Evolutionary conservation across 257 asterid genomes (phyloP).

Genomic region (Salvia miltiorrhiza): DNA sequence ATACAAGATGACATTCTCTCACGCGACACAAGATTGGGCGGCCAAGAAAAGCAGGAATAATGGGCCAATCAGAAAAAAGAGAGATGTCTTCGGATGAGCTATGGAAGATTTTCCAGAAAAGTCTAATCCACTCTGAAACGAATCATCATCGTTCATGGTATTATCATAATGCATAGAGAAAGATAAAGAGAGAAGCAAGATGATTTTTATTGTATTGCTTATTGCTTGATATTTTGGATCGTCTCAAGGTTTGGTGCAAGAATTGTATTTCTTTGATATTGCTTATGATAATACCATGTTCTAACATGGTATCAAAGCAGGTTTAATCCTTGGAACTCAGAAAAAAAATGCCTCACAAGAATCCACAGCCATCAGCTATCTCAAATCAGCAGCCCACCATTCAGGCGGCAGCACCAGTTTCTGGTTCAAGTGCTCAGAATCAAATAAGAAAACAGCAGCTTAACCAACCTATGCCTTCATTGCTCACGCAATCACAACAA

Average conservation of each 20-base stretch:
- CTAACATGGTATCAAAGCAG: too few relatives aligned
- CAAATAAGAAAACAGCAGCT: constrained; percentile 63
- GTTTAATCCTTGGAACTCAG: too few relatives aligned
- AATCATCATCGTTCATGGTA: too few relatives aligned
- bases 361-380: constrained; percentile 49
- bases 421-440: constrained; percentile 53
- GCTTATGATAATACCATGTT: too few relatives aligned
- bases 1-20: constrained; percentile 72
- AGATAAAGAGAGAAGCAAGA: too few relatives aligned
- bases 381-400: constrained; percentile 43
- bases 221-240: too few relatives aligned
- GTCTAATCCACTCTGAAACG: constrained; percentile 87
- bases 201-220: too few relatives aligned
- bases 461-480: constrained; percentile 47
- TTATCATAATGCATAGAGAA: too few relatives aligned
- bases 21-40: constrained; percentile 90
- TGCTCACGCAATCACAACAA: constrained; percentile 62
- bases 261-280: too few relatives aligned
- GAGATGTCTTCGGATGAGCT: constrained; percentile 64
- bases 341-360: too few relatives aligned
- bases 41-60: constrained; percentile 95
- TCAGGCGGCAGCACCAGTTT: constrained; percentile 47
- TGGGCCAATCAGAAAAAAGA: constrained; percentile 94
- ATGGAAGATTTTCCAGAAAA: constrained; percentile 77
- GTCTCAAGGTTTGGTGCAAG: too few relatives aligned